phyloP scores from a whole-genome alignment of 2,329 filamentous ascomycete genomes.

The Emergomyces africanus region DNA sequence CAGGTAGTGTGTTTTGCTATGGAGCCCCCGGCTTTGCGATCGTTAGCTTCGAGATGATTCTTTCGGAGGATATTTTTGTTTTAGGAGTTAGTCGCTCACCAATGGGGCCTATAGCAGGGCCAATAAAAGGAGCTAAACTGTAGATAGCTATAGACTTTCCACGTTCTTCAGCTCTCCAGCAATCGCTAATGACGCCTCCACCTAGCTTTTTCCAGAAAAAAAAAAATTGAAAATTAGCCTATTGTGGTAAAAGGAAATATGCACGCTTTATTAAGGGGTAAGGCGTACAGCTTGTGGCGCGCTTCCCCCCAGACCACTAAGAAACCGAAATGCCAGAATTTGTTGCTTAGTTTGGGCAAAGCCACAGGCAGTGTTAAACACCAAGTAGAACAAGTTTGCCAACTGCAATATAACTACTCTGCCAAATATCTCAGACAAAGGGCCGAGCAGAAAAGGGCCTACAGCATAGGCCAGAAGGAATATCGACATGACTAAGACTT shows the following conservation, averaged over 20 bases:
- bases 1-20: constrained; percentile 52
- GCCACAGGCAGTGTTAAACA: constrained; percentile 50
- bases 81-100: constrained; percentile 1
- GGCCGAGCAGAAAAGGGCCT: constrained; percentile 40
- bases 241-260: not conserved
- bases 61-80: not conserved
- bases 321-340: constrained; percentile 46
- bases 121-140: constrained; percentile 50
- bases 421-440: constrained; percentile 44
- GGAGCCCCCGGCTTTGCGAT: constrained; percentile 42
- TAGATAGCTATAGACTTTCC: constrained; percentile 52
- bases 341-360: constrained; percentile 40
- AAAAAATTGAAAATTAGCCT: not conserved
- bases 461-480: constrained; percentile 44
- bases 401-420: constrained; percentile 42
- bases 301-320: constrained; percentile 47
- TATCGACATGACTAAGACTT: constrained; percentile 40
- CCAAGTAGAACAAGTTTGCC: constrained; percentile 42
- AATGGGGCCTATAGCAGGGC: constrained; percentile 53
- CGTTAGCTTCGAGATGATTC: not conserved
- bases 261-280: not conserved
- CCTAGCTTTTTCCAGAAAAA: constrained; percentile 21
- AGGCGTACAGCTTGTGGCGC: constrained; percentile 38
- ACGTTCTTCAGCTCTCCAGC: constrained; percentile 48
- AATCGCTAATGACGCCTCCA: constrained; percentile 42